phyloP scores from a whole-genome alignment of 2,329 filamentous ascomycete species.

The Fusarium mexicanum region DNA sequence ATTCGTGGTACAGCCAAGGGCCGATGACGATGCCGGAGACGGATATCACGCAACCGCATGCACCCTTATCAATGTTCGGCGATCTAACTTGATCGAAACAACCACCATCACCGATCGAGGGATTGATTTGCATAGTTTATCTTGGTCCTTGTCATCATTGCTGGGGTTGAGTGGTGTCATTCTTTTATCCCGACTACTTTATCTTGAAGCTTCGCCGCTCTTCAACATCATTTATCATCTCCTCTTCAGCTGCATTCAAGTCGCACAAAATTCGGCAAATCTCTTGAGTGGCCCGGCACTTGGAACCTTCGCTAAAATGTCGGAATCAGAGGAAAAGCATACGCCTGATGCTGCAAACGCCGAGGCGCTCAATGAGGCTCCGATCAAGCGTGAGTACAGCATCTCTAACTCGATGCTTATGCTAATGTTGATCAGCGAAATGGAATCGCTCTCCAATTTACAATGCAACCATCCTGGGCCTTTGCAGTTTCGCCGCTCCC shows the following conservation, averaged over 20 bases:
- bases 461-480: constrained; percentile 44
- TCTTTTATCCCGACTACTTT: not conserved
- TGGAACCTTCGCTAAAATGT: not conserved
- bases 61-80: not conserved
- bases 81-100: not conserved
- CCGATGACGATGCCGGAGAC: not conserved
- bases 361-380: not conserved
- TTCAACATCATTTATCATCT: not conserved
- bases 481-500: constrained; percentile 44
- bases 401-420: not conserved
- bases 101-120: not conserved
- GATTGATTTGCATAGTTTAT: not conserved
- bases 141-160: not conserved
- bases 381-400: not conserved
- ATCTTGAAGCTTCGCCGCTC: not conserved
- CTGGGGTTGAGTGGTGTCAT: constrained; percentile 4
- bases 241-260: too few relatives aligned
- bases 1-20: not conserved
- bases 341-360: not conserved
- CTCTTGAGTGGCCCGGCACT: not conserved
- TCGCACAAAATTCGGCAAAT: not conserved
- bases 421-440: constrained; percentile 20
- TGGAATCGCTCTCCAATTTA: constrained; percentile 43
- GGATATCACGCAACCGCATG: constrained; percentile 1
- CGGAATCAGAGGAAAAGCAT: not conserved